Evolutionary conservation across 164 flowering plant species (phyloP), one percentile per base, ranked within the genome.

Genomic region (Sedum album): DNA sequence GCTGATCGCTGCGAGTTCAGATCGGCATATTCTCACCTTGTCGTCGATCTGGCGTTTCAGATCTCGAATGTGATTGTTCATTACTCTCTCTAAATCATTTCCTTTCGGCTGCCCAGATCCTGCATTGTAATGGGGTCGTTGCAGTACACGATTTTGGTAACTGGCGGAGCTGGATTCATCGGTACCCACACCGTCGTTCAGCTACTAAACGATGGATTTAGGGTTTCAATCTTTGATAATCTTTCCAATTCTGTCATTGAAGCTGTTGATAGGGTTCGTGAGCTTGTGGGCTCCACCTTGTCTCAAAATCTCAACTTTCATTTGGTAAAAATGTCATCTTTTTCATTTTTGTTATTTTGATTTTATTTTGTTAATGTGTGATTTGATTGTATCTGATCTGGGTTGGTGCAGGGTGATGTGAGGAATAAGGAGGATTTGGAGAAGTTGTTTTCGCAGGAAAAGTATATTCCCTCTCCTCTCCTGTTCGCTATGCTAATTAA

Each of bases 161-260:
- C 96, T 13, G 98, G 98, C 5, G 98, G 98, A 0, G 96, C 98
- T 48, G 98, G 98, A 0, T 93, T 90, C 77, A 92, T 92, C 44
- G 96, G 98, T 15, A 83, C 87, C 26, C 98, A 90, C 82, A 88
- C 94, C 30, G 93, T 83, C 21, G 81, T 92, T 46, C 93, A 44
- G 86, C 89, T 92, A 11, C 83, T 92, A 28, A 73, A 76, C 10
- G 82, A 78, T 25, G 95, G 93, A 5, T 90, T 82, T 68, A 78
- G 61, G 72, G 96, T 93, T 33, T 71, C 75, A 1, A 80, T 90
- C 71, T 81, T 93, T 21, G 98, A 93, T 71, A 93, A 93, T 67
- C 84, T 90, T 42, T 86, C 89, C 53, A 93, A 93, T 30, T 82
- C 95, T 0, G 84, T 79, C 15, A 71, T 73, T 36, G 96, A 86